phyloP scores from a whole-genome alignment of 257 asterid genomes.

The Primulina tabacum region DNA sequence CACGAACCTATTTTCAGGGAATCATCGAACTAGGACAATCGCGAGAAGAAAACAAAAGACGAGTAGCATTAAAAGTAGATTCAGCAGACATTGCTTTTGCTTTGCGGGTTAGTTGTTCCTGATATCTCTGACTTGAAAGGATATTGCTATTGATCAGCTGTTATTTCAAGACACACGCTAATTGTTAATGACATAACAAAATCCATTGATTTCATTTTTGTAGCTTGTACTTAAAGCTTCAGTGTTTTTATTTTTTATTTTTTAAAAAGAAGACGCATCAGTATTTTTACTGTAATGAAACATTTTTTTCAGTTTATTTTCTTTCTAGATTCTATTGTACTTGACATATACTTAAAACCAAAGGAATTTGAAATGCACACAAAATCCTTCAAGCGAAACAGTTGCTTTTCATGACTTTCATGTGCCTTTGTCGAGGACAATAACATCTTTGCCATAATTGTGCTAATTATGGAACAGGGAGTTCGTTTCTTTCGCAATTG shows the following conservation, averaged over 20 bases:
- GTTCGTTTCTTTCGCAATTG: slow-evolving; percentile 87
- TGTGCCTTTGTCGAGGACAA: not conserved
- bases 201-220: not conserved
- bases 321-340: not conserved
- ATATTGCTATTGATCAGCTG: not conserved
- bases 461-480: slow-evolving; percentile 49
- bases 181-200: not conserved
- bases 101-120: slow-evolving; percentile 52
- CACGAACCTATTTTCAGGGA: slow-evolving; percentile 57
- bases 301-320: not conserved
- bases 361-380: not conserved
- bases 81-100: slow-evolving; percentile 80
- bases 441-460: slow-evolving; percentile 11
- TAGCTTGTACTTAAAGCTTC: not conserved
- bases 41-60: slow-evolving; percentile 68
- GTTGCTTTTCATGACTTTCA: not conserved
- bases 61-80: slow-evolving; percentile 71
- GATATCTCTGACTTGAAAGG: not conserved
- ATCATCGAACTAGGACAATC: slow-evolving; percentile 82
- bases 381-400: not conserved
- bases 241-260: too few relatives aligned
- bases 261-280: not conserved
- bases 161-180: not conserved
- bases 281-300: too few relatives aligned
- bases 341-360: not conserved